Base-by-base conservation (phyloP, 2,329 filamentous ascomycete genomes). In the Massarina eburnea region DNA sequence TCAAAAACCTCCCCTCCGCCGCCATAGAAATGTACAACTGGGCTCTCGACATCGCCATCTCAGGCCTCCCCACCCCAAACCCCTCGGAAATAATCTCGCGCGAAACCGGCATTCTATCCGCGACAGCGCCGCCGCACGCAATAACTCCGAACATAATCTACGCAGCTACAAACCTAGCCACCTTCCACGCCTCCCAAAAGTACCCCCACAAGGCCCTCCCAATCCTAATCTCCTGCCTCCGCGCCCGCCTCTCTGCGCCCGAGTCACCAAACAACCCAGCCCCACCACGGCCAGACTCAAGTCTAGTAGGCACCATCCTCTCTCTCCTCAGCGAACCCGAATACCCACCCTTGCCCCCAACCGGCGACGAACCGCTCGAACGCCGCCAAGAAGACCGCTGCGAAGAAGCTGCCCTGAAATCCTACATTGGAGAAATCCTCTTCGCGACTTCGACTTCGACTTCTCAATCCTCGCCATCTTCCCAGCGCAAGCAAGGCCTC, bases 381-480 rank as follows among this genome's bases (percentile, higher is more conserved):
- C 85, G 89, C 37, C 81, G 80, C 44, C 64, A 82, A 8, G 75
- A 79, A 21, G 83, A 88, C 6, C 79, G 81, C 29, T 96, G 91
- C 69, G 86, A 94, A 55, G 91, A 96, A 70, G 90, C 91, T 2
- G 89, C 83, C 0, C 73, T 96, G 12, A 91, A 90, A 77, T 80
- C 91, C 19, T 94, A 96, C 70, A 92, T 97, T 52, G 92, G 92
- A 47, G 92, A 97, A 73, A 95, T 97, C 41, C 79, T 97, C 24
- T 96, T 88, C 68, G 82, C 89, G 0, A 81, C 80, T 4, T 79
- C 80, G n/a, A 72, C 64, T 3, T 68, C 67, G 41, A 43, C 48
- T 43, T 79, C 80, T n/a, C 72, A 64, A 3, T 69, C 67, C 41
- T 43, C 48, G 44, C 17, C 75, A 3, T 49, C 64, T 3, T 69